Base-by-base conservation (phyloP, 176 grass and related monocot genomes). In the Avena eriantha region DNA sequence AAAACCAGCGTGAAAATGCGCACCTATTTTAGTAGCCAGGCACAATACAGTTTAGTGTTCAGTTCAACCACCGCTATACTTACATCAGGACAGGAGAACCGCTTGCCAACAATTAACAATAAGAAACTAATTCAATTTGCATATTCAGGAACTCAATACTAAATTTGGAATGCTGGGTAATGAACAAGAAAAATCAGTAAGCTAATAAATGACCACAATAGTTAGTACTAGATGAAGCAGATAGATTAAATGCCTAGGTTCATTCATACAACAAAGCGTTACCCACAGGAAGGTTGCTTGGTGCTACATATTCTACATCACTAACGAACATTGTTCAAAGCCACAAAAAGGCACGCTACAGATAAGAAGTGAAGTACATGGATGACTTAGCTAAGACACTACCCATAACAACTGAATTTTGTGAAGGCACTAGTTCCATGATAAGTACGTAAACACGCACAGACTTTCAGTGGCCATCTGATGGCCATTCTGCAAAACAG, bases 121-220 rank as follows among this genome's bases (percentile, higher is more conserved):
- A 74, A 48, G 45, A 14, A 73, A 74, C 24, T 14, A 47, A 73
- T 73, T 72, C 69, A 48, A 48, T 73, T 73, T 73, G 11, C 70
- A 73, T 23, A 47, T 73, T 49, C 23, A 74, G 12, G 13, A 49
- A 49, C 45, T 23, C 10, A 14, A 21, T 71, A 5, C 36, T n/a
- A 39, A 43, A 71, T 43, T 71, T n/a, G 68, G 31, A 71, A n/a
- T 21, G 5, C 9, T 21, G 22, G 19, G 21, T 71, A 18, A 70
- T 22, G 21, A 1, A 21, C 9, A 43, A 65, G 13, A 70, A 70
- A n/a, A 60, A 4, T 11, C 9, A 23, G 69, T 73, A 47, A 55
- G 15, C 17, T 75, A 51, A 31, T 23, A 50, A 48, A 23, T 31
- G 23, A 75, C 14, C 22, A 49, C 14, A 76, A 51, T 4, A 8